Percentiles rank a stretch among this genome's conserved stretches.
Conservation (phyloP, 2,329 filamentous ascomycete species). For the Talaromyces islandicus region DNA sequence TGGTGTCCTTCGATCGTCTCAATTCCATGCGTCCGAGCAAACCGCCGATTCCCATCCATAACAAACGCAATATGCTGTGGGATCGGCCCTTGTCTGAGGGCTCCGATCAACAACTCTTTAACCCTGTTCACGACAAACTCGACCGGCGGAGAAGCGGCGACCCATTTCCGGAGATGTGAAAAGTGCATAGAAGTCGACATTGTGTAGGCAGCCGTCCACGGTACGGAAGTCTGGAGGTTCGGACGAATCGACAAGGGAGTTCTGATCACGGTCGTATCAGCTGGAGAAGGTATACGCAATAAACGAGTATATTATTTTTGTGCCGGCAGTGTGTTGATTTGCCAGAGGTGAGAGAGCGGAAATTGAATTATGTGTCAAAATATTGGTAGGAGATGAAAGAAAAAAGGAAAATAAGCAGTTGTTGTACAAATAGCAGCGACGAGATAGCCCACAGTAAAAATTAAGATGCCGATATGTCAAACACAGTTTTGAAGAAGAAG, state of each 20-base stretch:
- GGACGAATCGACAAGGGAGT: background rate
- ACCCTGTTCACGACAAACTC: conserved; percentile 80
- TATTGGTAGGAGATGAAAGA: background rate
- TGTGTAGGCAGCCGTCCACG: background rate
- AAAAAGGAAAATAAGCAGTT: background rate
- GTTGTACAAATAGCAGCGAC: background rate
- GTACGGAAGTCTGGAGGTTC: no score
- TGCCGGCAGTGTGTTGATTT: background rate
- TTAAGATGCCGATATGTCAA: background rate
- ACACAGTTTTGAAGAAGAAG: background rate
- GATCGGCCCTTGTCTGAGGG: conserved; percentile 82
- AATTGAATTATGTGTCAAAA: background rate
- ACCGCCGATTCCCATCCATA: conserved; percentile 96
- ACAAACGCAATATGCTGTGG: conserved; percentile 97
- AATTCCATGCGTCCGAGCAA: conserved; percentile 82
- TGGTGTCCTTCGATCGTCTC: conserved; percentile 97
- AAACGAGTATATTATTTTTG: background rate
- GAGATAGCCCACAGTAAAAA: background rate
- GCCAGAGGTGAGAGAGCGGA: background rate
- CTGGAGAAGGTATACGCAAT: background rate
- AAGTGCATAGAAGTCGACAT: conserved; percentile 52
- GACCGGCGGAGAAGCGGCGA: conserved; percentile 80
- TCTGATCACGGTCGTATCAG: background rate
- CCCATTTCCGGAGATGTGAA: conserved; percentile 63
- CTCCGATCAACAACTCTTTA: conserved; percentile 79